Evolutionary conservation across 768 basidiomycete species (phyloP).

Genomic region (Hygrophorus russula): DNA sequence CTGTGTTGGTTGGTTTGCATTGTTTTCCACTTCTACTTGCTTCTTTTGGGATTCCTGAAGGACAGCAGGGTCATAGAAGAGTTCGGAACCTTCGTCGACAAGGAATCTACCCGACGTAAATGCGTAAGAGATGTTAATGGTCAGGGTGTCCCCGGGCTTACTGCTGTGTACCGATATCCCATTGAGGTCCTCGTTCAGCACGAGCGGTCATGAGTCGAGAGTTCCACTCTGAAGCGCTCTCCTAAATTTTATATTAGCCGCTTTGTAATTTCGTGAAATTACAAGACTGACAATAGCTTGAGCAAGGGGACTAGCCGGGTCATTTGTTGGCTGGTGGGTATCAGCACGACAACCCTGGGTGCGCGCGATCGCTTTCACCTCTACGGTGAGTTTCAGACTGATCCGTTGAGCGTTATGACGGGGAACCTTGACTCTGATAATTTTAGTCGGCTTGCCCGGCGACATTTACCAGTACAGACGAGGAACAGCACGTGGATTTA

Average conservation of each 20-base stretch:
- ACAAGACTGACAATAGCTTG: constrained; percentile 51
- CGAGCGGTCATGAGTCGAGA: constrained; percentile 68
- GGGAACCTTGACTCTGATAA: constrained; percentile 57
- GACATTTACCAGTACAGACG: constrained; percentile 45
- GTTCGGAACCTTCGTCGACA: constrained; percentile 60
- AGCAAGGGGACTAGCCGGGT: constrained; percentile 34
- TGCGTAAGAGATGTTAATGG: neutral
- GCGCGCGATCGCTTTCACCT: constrained; percentile 47
- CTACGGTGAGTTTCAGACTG: constrained; percentile 46
- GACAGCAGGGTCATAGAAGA: constrained; percentile 63
- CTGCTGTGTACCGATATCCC: constrained; percentile 84
- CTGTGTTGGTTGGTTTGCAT: constrained; percentile 8
- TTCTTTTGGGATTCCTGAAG: constrained; percentile 44
- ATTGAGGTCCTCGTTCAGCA: constrained; percentile 75
- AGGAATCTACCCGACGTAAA: constrained; percentile 40
- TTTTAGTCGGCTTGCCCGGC: constrained; percentile 43
- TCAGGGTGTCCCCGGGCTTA: constrained; percentile 21
- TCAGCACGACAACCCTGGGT: constrained; percentile 40
- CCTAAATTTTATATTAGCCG: constrained; percentile 22
- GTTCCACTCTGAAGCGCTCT: constrained; percentile 82
- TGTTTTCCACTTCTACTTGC: constrained; percentile 30
- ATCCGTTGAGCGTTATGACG: constrained; percentile 67
- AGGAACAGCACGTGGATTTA: neutral
- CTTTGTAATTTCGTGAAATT: neutral
- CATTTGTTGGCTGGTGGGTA: constrained; percentile 50